phyloP scores from a whole-genome alignment of 2,329 filamentous ascomycete species.

The Aspergillus sergii region DNA sequence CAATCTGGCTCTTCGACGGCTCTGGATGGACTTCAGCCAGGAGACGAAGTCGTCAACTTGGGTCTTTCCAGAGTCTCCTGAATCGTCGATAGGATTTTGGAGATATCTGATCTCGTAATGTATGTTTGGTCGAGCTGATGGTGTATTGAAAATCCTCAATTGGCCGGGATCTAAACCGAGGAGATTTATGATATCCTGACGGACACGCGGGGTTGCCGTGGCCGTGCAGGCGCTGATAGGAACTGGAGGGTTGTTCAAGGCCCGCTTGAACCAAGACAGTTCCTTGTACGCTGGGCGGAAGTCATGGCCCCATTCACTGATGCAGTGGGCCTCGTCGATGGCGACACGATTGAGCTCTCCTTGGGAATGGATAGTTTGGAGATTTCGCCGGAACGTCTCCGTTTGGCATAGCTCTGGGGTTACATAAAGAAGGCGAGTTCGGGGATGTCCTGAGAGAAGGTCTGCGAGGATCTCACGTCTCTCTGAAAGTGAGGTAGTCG shows the following conservation, averaged over 20 bases:
- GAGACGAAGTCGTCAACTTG: conserved; percentile 75
- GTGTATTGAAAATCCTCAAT: conserved; percentile 77
- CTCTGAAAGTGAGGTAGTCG: conserved; percentile 69
- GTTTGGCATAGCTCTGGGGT: conserved; percentile 86
- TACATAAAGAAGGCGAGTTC: conserved; percentile 82
- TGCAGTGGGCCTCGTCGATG: conserved; percentile 94
- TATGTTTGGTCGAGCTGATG: conserved; percentile 79
- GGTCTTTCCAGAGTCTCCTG: conserved; percentile 53
- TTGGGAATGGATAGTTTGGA: conserved; percentile 75
- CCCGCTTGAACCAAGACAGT: conserved; percentile 76
- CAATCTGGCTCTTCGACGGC: conserved; percentile 63
- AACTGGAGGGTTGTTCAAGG: conserved; percentile 70
- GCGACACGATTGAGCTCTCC: conserved; percentile 84
- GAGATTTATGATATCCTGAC: conserved; percentile 77
- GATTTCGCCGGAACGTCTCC: conserved; percentile 72
- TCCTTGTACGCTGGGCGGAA: conserved; percentile 92
- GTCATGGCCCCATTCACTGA: conserved; percentile 97
- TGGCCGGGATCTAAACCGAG: conserved; percentile 67
- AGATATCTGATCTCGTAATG: conserved; percentile 82
- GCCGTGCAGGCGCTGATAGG: conserved; percentile 93
- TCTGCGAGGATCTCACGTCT: conserved; percentile 74
- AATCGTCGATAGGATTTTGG: conserved; percentile 33
- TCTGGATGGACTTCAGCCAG: conserved; percentile 76
- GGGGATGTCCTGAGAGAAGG: conserved; percentile 83
- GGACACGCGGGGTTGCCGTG: conserved; percentile 79